Evolutionary conservation across 2,329 filamentous ascomycete species (phyloP), one percentile per base, ranked within the genome.

Genomic region (Catunica adiposa): DNA sequence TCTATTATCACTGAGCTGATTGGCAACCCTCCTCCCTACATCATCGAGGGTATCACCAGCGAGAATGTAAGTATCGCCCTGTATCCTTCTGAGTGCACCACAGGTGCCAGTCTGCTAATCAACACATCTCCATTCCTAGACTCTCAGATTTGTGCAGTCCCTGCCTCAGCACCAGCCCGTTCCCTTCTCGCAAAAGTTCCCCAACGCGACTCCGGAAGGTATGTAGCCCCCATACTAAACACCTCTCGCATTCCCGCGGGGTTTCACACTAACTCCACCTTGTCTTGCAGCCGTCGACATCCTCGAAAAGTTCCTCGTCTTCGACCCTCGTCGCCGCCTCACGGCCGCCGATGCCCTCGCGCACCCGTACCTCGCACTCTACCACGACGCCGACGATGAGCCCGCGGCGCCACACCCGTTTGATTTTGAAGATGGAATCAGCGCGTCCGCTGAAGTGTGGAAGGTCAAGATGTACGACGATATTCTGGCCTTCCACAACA

Each of bases 1-100:
- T 96, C 89, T 62, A 98, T 98, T 74, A 98, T 98, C 68, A 98
- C 92, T 20, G 92, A 98, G 69, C 79, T 98, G 40, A 78, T 98
- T 46, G 92, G 92, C 50, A 97, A 92, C 34, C 92, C 92, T 9
- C 92, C 92, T 37, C 89, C 97, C 69, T 92, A 98, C 77, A 92
- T 98, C 64, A 97, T 98, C 67, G 85, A 94, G 72, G 95, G 88
- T 44, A 98, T 98, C 68, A 94, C 90, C 63, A 97, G 90, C 67
- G 92, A 97, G 71, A 98, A 98, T 68, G 86, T 90, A 69, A 73
- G 84, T 65, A 42, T 40, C n/a, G 22, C 22, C 38, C 23, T 34
- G 29, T 34, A n/a, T 26, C 42, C 0, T 14, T 38, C 38, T 37
- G 23, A 11, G 31, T 38, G 50, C 11, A 29, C 50, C 50, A 20